Percentiles rank a stretch among this genome's conserved stretches.
These are phyloP conservation scores for Debaryomyces hansenii DNA, from an alignment of 805 yeast genomes.

Conservation along the genomic window DNA sequence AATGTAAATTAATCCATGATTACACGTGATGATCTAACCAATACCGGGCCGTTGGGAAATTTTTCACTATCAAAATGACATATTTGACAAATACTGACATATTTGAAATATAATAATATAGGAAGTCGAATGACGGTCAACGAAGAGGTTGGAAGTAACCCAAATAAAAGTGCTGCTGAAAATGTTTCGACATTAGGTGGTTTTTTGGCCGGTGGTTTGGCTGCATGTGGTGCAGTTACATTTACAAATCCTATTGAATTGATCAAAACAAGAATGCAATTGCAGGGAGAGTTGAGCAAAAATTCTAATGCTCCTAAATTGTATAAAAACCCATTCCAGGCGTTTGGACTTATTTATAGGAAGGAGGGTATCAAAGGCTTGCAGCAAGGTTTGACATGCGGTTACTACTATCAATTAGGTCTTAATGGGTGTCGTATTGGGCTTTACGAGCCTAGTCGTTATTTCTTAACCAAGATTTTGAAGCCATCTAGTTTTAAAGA, in stretches of 20 bases:
- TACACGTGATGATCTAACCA: conserved; percentile 1
- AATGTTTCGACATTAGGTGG: conserved; percentile 71
- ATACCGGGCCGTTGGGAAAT: not conserved
- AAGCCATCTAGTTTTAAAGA: conserved; percentile 52
- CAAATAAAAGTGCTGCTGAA: conserved; percentile 38
- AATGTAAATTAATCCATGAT: not conserved
- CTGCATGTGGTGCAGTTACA: conserved; percentile 98
- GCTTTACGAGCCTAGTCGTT: conserved; percentile 85
- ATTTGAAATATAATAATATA: no score
- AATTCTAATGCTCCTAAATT: conserved; percentile 47
- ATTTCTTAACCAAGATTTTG: conserved; percentile 51
- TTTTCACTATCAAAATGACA: not conserved
- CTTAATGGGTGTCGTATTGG: conserved; percentile 95
- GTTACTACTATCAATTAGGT: conserved; percentile 87
- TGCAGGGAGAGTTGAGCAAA: conserved; percentile 85
- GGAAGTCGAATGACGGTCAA: not conserved
- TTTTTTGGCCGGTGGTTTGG: conserved; percentile 85
- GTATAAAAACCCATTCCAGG: conserved; percentile 86
- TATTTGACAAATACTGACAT: no score
- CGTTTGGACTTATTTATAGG: conserved; percentile 64
- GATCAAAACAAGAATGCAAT: conserved; percentile 93
- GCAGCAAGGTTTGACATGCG: conserved; percentile 87
- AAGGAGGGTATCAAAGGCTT: conserved; percentile 86
- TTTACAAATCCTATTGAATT: conserved; percentile 95
- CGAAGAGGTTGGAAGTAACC: not conserved